These are phyloP conservation scores for Inga leiocalycina DNA, from an alignment of 306 rosid species.

Conservation along the genomic window DNA sequence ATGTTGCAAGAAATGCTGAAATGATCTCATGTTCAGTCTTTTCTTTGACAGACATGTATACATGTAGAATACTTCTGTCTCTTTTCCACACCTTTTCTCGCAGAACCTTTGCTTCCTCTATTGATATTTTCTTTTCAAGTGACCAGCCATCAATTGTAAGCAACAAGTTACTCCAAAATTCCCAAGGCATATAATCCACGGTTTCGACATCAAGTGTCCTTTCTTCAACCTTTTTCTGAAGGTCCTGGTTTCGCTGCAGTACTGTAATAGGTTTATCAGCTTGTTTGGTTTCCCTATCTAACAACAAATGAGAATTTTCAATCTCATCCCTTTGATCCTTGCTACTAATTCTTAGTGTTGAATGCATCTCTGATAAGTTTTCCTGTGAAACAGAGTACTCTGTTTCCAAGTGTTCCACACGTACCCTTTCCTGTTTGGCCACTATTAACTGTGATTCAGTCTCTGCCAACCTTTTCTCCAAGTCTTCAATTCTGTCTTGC, in stretches of 20 bases:
- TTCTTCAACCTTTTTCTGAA: conserved; percentile 32
- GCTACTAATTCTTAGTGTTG: conserved; percentile 58
- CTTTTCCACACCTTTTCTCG: conserved; percentile 85
- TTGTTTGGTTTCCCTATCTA: conserved; percentile 71
- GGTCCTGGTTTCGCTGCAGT: conserved; percentile 28
- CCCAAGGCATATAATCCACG: conserved; percentile 83
- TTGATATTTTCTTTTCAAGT: conserved; percentile 76
- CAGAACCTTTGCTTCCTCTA: conserved; percentile 65
- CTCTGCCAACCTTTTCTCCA: conserved; percentile 74
- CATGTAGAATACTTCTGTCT: conserved; percentile 56
- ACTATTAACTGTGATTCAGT: conserved; percentile 65
- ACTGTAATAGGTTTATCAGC: conserved; percentile 66
- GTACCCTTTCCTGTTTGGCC: conserved; percentile 65
- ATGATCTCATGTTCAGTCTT: conserved; percentile 62
- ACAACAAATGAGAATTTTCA: conserved; percentile 57
- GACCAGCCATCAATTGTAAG: conserved; percentile 92
- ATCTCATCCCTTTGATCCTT: conserved; percentile 62
- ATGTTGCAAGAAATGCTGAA: conserved; percentile 63
- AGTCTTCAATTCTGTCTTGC: conserved; percentile 60
- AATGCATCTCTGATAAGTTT: conserved; percentile 41
- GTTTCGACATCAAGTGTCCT: conserved; percentile 60
- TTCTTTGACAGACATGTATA: conserved; percentile 65
- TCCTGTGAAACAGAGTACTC: conserved; percentile 73
- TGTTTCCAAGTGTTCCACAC: conserved; percentile 64
- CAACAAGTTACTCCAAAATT: conserved; percentile 84